Percentiles rank a stretch among this genome's conserved stretches.
These are phyloP conservation scores for Aspergillus steynii DNA, from an alignment of 495 filamentous ascomycete species.

Conservation along the genomic window DNA sequence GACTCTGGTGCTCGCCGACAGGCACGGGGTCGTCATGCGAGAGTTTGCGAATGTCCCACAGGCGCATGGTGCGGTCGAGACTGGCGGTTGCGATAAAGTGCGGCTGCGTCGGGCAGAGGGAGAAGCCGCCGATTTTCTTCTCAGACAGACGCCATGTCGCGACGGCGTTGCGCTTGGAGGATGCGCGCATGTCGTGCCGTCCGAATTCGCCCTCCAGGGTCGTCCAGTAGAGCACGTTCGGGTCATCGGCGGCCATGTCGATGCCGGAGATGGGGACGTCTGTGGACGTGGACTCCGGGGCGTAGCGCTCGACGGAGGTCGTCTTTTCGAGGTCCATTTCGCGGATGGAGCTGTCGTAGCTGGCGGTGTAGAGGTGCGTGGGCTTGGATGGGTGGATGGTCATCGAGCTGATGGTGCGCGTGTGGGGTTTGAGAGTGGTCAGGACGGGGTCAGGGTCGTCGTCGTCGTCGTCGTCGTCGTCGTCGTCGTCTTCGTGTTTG, in stretches of 20 bases:
- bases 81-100: conserved; percentile 90
- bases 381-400: conserved; percentile 70
- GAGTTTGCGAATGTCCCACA: conserved; percentile 92
- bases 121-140: conserved; percentile 96
- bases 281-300: conserved; percentile 62
- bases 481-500: conserved; percentile 51
- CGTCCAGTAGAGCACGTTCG: conserved; percentile 81
- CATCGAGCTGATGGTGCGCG: conserved; percentile 83
- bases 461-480: conserved; percentile 48
- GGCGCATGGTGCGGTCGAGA: conserved; percentile 81
- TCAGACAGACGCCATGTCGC: conserved; percentile 78
- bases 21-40: conserved; percentile 60
- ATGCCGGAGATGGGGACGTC: conserved; percentile 81
- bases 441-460: conserved; percentile 73
- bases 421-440: conserved; percentile 84
- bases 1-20: conserved; percentile 77
- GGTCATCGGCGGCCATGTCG: conserved; percentile 68
- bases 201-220: conserved; percentile 80
- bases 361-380: conserved; percentile 72
- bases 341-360: conserved; percentile 94
- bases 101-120: conserved; percentile 70
- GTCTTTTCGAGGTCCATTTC: conserved; percentile 81
- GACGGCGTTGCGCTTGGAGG: conserved; percentile 43
- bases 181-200: conserved; percentile 70
- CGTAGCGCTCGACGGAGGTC: conserved; percentile 75